These are phyloP conservation scores for Lentithecium fluviatile DNA, from an alignment of 495 filamentous ascomycete genomes.

Conservation along the genomic window DNA sequence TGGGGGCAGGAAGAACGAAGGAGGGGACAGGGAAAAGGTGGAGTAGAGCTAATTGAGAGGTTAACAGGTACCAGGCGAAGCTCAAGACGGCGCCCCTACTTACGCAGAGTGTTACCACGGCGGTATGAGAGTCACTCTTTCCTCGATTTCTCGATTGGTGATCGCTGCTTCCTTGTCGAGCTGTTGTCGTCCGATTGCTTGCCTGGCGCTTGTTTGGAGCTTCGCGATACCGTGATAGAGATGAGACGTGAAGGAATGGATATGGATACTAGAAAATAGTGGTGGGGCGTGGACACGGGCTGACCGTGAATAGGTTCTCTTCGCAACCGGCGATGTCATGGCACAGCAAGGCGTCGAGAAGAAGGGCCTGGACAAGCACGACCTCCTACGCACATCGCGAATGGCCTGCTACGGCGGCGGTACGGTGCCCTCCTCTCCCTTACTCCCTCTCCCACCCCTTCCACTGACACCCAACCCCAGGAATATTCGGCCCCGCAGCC, in stretches of 20 bases:
- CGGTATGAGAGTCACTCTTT: constrained; percentile 49
- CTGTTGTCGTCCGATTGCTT: too few relatives aligned
- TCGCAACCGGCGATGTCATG: constrained; percentile 84
- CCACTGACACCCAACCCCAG: constrained; percentile 48
- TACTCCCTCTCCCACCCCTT: constrained; percentile 12
- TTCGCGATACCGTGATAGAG: too few relatives aligned
- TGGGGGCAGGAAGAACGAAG: not conserved
- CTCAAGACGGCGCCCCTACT: constrained; percentile 79
- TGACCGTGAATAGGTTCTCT: constrained; percentile 62
- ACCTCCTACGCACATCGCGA: constrained; percentile 74
- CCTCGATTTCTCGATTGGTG: not conserved
- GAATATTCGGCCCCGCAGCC: constrained; percentile 85
- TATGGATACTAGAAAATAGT: not conserved
- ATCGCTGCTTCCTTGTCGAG: not conserved
- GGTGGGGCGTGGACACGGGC: not conserved
- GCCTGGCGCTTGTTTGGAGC: too few relatives aligned
- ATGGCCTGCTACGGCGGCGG: constrained; percentile 93
- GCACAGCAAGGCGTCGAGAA: constrained; percentile 94
- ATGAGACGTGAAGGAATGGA: not conserved
- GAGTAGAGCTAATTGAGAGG: not conserved
- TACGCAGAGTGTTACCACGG: constrained; percentile 84
- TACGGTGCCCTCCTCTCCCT: constrained; percentile 46
- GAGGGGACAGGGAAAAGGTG: not conserved
- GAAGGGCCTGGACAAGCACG: constrained; percentile 74
- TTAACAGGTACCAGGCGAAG: constrained; percentile 78